phyloP scores from a whole-genome alignment of 768 basidiomycete species.

The Rhizopogon rudus region DNA sequence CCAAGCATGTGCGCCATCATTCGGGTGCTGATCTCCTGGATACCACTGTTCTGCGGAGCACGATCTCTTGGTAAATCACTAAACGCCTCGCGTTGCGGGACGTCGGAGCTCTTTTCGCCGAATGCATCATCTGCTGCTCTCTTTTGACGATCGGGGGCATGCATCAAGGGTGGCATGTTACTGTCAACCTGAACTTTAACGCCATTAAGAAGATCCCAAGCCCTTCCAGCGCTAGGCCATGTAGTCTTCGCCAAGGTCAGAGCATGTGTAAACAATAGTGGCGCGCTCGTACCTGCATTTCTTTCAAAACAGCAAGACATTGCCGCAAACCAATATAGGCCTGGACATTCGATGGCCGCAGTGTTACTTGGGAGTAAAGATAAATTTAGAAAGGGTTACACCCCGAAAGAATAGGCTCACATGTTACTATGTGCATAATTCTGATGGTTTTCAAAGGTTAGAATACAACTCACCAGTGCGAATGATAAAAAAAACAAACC shows the following conservation, averaged over 20 bases:
- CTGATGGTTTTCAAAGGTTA: conserved; percentile 29
- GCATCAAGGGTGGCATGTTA: conserved; percentile 30
- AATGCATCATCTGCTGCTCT: conserved; percentile 60
- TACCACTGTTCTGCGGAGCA: conserved; percentile 30
- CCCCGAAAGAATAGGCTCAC: conserved; percentile 34
- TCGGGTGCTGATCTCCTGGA: conserved; percentile 59
- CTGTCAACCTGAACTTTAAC: conserved; percentile 52
- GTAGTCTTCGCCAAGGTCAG: conserved; percentile 37
- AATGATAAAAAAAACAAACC: conserved; percentile 39
- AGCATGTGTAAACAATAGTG: conserved; percentile 2
- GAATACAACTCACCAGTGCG: background rate
- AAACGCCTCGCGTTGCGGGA: conserved; percentile 38
- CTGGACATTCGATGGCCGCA: conserved; percentile 68
- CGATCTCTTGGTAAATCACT: conserved; percentile 21
- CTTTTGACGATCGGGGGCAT: conserved; percentile 45
- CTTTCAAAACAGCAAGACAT: conserved; percentile 56
- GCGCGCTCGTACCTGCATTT: conserved; percentile 52
- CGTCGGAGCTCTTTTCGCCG: conserved; percentile 47
- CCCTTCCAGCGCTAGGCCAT: conserved; percentile 68
- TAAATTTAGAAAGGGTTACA: conserved; percentile 6
- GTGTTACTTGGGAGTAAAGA: conserved; percentile 44
- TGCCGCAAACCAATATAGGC: conserved; percentile 63
- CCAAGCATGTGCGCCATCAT: conserved; percentile 74
- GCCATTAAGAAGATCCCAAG: conserved; percentile 63
- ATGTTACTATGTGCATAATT: conserved; percentile 74